Evolutionary conservation across 495 filamentous ascomycete genomes (phyloP).

Genomic region (Podospora australis): DNA sequence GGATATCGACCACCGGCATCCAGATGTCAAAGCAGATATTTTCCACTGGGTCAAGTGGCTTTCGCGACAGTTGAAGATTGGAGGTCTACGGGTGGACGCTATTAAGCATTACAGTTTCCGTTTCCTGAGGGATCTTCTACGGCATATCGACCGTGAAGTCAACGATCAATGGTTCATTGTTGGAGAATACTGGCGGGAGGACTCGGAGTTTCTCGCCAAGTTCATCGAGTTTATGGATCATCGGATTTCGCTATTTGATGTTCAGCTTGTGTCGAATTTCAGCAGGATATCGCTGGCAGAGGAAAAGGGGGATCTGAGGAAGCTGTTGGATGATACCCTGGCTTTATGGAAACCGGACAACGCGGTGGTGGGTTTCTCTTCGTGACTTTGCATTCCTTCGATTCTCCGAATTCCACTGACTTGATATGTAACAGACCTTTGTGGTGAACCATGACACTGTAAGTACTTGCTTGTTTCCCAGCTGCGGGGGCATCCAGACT

Average conservation of each 20-base stretch:
- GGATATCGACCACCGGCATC: slow-evolving; percentile 62
- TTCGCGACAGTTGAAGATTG: slow-evolving; percentile 47
- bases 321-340: slow-evolving; percentile 55
- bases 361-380: slow-evolving; percentile 40
- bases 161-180: slow-evolving; percentile 58
- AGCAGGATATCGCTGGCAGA: slow-evolving; percentile 40
- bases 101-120: slow-evolving; percentile 65
- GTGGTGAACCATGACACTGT: slow-evolving; percentile 56
- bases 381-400: no score
- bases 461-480: slow-evolving; percentile 39
- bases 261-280: slow-evolving; percentile 61
- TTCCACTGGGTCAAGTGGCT: slow-evolving; percentile 66
- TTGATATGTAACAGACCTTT: slow-evolving; percentile 27
- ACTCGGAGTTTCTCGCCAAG: slow-evolving; percentile 44
- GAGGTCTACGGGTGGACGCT: slow-evolving; percentile 67
- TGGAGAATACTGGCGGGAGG: slow-evolving; percentile 67
- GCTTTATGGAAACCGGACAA: slow-evolving; percentile 52
- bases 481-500: no score
- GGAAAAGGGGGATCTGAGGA: slow-evolving; percentile 38
- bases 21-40: slow-evolving; percentile 58
- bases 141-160: slow-evolving; percentile 38
- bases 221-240: slow-evolving; percentile 57
- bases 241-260: slow-evolving; percentile 59
- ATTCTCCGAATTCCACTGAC: not conserved
- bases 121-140: slow-evolving; percentile 50